These are phyloP conservation scores for Blastobotrys raffinosifermentans DNA, from an alignment of 1,139 yeast species.

Conservation along the genomic window DNA sequence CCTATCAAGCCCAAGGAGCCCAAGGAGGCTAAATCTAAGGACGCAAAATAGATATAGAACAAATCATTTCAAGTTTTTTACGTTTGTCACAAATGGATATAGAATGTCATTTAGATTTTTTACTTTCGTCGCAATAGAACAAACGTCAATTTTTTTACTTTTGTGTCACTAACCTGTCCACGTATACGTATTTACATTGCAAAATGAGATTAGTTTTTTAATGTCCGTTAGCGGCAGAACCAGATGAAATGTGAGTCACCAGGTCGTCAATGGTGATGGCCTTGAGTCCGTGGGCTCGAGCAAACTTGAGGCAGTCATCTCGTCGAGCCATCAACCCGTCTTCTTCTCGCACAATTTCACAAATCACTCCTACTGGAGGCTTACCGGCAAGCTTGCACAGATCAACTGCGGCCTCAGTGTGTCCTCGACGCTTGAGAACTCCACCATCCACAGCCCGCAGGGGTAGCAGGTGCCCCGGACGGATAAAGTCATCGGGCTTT, in stretches of 20 bases:
- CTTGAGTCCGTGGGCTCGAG: constrained; percentile 56
- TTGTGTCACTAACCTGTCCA: too few species aligned
- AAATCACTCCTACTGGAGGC: constrained; percentile 84
- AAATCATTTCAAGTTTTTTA: too few species aligned
- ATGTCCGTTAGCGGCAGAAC: constrained; percentile 2
- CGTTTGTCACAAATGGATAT: too few species aligned
- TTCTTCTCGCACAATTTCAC: constrained; percentile 88
- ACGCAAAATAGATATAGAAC: background rate
- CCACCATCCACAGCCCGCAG: constrained; percentile 87
- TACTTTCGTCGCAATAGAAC: too few species aligned
- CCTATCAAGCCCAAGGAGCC: constrained; percentile 49
- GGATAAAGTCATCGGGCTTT: constrained; percentile 60
- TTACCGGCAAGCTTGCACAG: constrained; percentile 71
- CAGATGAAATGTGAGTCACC: constrained; percentile 41
- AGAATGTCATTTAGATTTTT: too few species aligned
- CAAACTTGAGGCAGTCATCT: constrained; percentile 73
- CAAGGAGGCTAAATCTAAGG: background rate
- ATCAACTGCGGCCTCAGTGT: constrained; percentile 96
- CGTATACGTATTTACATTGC: background rate
- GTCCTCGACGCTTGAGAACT: constrained; percentile 81
- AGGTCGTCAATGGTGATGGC: constrained; percentile 77
- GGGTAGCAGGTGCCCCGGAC: constrained; percentile 94
- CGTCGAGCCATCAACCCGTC: constrained; percentile 96
- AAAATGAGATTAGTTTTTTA: too few species aligned
- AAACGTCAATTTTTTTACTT: too few species aligned